Base-by-base conservation (phyloP, 441 rosid genomes). In the Heliophila coronopifolia region DNA sequence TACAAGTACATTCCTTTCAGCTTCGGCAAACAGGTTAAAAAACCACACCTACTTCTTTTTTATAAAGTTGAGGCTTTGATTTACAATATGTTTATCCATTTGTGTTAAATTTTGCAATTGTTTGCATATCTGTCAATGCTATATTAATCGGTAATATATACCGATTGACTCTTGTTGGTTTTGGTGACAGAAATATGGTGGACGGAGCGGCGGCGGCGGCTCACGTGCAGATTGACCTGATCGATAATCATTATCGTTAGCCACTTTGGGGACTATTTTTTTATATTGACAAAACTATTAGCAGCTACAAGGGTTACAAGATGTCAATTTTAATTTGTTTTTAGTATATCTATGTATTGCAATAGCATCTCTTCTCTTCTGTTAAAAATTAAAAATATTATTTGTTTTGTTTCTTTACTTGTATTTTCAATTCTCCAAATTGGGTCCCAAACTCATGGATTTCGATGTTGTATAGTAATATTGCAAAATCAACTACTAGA, bases 1-100 rank as follows among this genome's bases (percentile, higher is more conserved):
- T 84, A 87, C 84, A 87, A 76, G 63, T 91, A 88, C 54, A 74
- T 91, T 33, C 98, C 98, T n/a, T 74, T 91, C 72, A 79, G 69
- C 52, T 39, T 81, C 11, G 96, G 98, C 54, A 91, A 91, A 69
- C 96, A 91, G 96, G 97, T 88, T 49, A 68, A 57, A 9, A 3
- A n/a, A n/a, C n/a, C n/a, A n/a, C n/a, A n/a, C n/a, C n/a, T n/a
- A n/a, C n/a, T n/a, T n/a, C n/a, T n/a, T 17, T 56, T 47, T 33
- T 39, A 16, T 4, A 1, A 5, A 37, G 9, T 56, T 31, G 52
- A 2, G 2, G 10, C 39, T 34, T 24, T 7, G 33, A 50, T 3
- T 25, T 24, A 15, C 35, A 12, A 38, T 10, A 24, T 16, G 44
- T 36, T 3, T 22, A 22, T 31, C 34, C n/a, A 23, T 23, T 34